Percentiles rank a stretch among this genome's conserved stretches.
phyloP scores from a whole-genome alignment of 2,329 filamentous ascomycete species.

The Verticillium longisporum region DNA sequence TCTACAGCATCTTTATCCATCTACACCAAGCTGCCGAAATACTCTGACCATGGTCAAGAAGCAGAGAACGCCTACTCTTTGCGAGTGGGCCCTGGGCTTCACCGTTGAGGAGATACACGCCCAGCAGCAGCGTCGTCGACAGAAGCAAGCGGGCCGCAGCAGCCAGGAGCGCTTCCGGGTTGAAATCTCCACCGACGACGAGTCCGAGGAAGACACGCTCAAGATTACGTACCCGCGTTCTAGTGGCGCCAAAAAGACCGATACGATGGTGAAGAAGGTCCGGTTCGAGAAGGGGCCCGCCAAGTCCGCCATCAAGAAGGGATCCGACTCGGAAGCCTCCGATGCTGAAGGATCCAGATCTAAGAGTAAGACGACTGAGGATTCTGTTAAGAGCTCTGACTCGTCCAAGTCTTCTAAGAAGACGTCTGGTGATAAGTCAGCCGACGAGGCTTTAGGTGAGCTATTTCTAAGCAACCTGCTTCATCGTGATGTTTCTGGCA shows the following conservation, averaged over 20 bases:
- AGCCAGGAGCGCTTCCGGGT: constrained; percentile 26
- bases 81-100: constrained; percentile 34
- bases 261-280: constrained; percentile 29
- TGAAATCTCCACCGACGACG: constrained; percentile 43
- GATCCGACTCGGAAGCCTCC: constrained; percentile 6
- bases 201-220: constrained; percentile 40
- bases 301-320: constrained; percentile 31
- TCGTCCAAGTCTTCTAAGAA: constrained; percentile 3
- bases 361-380: neutral
- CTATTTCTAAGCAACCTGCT: neutral
- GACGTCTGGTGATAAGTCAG: neutral
- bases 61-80: constrained; percentile 15
- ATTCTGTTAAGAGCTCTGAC: constrained; percentile 3
- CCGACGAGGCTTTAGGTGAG: neutral
- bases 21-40: neutral
- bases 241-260: constrained; percentile 9
- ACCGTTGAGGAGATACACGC: constrained; percentile 21
- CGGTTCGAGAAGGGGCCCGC: constrained; percentile 28
- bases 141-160: constrained; percentile 4
- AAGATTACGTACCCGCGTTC: constrained; percentile 41
- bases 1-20: neutral
- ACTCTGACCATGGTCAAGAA: neutral
- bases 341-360: constrained; percentile 14
- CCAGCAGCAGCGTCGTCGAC: constrained; percentile 4
- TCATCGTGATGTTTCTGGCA: neutral